phyloP scores from a whole-genome alignment of 2,329 filamentous ascomycete genomes.

The Gnomoniopsis sp. region DNA sequence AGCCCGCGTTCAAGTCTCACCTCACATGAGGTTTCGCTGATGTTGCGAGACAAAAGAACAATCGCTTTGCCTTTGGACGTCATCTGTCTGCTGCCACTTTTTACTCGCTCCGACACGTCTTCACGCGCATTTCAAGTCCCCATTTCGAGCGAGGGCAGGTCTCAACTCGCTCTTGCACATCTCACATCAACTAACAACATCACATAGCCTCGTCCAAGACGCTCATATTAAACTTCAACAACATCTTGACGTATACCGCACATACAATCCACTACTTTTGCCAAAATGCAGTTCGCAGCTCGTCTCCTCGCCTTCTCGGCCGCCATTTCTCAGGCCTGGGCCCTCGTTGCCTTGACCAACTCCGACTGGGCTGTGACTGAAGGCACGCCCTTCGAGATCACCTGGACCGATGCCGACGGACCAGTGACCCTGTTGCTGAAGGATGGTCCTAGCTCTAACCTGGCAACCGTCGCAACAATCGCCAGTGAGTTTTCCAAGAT shows the following conservation, averaged over 20 bases:
- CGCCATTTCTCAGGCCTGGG: slow-evolving; percentile 27
- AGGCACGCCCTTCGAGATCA: slow-evolving; percentile 41
- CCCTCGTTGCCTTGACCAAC: slow-evolving; percentile 29
- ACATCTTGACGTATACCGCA: not conserved
- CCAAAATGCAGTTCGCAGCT: slow-evolving; percentile 41
- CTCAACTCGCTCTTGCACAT: not conserved
- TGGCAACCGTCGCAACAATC: slow-evolving; percentile 33
- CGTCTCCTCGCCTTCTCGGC: slow-evolving; percentile 33
- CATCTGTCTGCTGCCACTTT: too few relatives aligned
- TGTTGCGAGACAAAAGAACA: too few relatives aligned
- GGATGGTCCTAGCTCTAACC: slow-evolving; percentile 32
- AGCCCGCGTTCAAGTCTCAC: too few relatives aligned
- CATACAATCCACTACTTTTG: slow-evolving; percentile 4
- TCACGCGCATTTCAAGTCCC: too few relatives aligned
- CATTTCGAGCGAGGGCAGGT: not conserved
- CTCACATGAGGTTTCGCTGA: too few relatives aligned
- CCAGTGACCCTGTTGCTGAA: slow-evolving; percentile 41
- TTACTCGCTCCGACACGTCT: too few relatives aligned
- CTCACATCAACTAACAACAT: slow-evolving; percentile 2
- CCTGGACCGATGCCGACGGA: slow-evolving; percentile 37
- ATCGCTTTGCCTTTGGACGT: too few relatives aligned
- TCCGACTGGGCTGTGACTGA: slow-evolving; percentile 28
- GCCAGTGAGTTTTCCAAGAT: slow-evolving; percentile 30
- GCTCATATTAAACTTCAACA: not conserved
- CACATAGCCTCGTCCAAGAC: not conserved